Evolutionary conservation across 257 asterid species (phyloP), one percentile per base, ranked within the genome.

Genomic region (Anisodus acutangulus): DNA sequence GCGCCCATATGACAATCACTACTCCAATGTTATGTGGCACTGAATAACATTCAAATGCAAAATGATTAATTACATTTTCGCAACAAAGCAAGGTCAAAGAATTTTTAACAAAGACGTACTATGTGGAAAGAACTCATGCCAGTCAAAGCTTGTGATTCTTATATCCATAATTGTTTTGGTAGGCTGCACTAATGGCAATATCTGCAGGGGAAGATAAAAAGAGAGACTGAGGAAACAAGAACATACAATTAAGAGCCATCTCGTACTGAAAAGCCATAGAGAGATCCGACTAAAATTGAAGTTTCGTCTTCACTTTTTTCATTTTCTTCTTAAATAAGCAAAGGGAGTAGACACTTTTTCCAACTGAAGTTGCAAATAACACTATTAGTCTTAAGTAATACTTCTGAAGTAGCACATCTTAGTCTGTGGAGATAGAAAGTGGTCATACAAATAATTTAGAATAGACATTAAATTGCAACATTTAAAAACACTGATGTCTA

Each of bases 41-140:
- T 97, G 97, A 89, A 92, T 83, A 85, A 71, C 58, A 83, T 86
- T 53, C 82, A 85, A 86, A 83, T 62, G 70, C 78, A 82, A 86
- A 80, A 81, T 89, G 80, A 62, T 83, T 85, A 90, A 86, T 69
- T 74, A 85, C 59, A 78, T 58, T 66, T 79, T 58, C 66, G 80
- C 66, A 83, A 58, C 83, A 83, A 43, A 31, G 51, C 80, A 71
- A 76, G 70, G 15, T 58, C 64, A 41, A 35, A 8, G 58, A 60
- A 70, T 43, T 53, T 79, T 82, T n/a, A 78, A 78, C 54, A 81
- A 81, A 79, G 83, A 85, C 71, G 45, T 93, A 95, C 99, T 94
- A 64, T 94, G 88, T 43, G 99, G 99, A 79, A 95, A 95, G 90
- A 97, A 91, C 82, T 97, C 99, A 41, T 97, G 99, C 99, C 99